phyloP scores from a whole-genome alignment of 139 green algal genomes.

The Coelastrella sp. region DNA sequence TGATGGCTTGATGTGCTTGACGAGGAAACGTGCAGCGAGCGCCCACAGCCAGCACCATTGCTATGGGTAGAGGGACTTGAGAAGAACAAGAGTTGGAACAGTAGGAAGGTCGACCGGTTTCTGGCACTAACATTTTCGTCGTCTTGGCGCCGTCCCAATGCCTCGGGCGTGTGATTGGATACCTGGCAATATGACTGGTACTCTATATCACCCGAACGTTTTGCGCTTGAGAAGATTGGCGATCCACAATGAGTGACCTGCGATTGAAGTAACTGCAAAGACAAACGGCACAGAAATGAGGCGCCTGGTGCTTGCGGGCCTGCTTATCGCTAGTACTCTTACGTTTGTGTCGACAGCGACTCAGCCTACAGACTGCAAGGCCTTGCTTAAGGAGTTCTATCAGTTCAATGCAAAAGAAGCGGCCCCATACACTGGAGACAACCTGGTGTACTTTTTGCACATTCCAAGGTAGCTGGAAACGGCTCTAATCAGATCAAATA shows the following conservation, averaged over 20 bases:
- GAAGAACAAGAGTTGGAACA: no score
- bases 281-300: background rate
- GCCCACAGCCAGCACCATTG: no score
- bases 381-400: conserved; percentile 58
- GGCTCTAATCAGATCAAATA: background rate
- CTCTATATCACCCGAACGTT: background rate
- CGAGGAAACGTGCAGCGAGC: no score
- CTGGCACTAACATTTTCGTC: background rate
- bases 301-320: background rate
- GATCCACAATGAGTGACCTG: conserved; percentile 10
- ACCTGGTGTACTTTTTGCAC: conserved; percentile 96
- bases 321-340: background rate
- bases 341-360: background rate
- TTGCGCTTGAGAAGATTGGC: background rate
- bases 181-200: background rate
- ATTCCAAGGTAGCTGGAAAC: conserved; percentile 66
- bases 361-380: conserved; percentile 36
- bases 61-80: no score
- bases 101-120: background rate
- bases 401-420: conserved; percentile 63
- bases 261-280: conserved; percentile 28
- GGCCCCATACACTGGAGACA: conserved; percentile 51
- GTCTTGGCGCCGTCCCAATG: no score
- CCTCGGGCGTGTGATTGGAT: background rate
- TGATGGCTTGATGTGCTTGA: no score